Base-by-base conservation (phyloP, 495 filamentous ascomycete species). In the Penicillium coffeae region DNA sequence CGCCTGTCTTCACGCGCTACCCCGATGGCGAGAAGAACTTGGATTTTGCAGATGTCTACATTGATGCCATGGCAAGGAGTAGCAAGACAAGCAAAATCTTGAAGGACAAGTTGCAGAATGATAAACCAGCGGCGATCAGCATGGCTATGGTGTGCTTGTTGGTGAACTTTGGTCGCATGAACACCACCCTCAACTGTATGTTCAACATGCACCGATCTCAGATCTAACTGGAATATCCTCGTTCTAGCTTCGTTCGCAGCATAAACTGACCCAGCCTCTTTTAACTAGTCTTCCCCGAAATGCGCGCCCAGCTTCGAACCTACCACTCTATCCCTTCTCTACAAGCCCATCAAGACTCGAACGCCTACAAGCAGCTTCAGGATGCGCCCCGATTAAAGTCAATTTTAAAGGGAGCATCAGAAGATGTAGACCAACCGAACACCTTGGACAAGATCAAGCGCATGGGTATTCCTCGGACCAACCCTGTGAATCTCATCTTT, bases 81-180 rank as follows among this genome's bases (percentile, higher is more conserved):
- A 96, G 89, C 78, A 98, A 98, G 75, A 96, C 91, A 21, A 97
- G 93, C 71, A 96, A 97, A 69, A 94, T 98, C 50, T 76, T 98
- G 42, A 88, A 94, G 62, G 93, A 98, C 58, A 98, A 98, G 75
- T 79, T 98, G 55, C 82, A 96, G 58, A 92, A 82, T 58, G 93
- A 97, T 64, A 86, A 89, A 56, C 82, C 87, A 47, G 90, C 89
- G 36, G 93, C 94, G 21, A 87, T 95, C 63, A 89, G 87, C 60
- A 98, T 98, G 94, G 93, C 93, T 8, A 98, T 98, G 93, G 90
- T 98, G 48, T 98, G 93, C 73, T 71, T 98, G 59, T 72, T 98
- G 61, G 93, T 98, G 59, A 98, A 98, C 64, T 85, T 98, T 52
- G 93, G 93, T 36, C 79, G 93, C 49, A 98, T 98, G 94, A 98